Base-by-base conservation (phyloP, 495 filamentous ascomycete genomes). In the Elasticomyces elasticus region DNA sequence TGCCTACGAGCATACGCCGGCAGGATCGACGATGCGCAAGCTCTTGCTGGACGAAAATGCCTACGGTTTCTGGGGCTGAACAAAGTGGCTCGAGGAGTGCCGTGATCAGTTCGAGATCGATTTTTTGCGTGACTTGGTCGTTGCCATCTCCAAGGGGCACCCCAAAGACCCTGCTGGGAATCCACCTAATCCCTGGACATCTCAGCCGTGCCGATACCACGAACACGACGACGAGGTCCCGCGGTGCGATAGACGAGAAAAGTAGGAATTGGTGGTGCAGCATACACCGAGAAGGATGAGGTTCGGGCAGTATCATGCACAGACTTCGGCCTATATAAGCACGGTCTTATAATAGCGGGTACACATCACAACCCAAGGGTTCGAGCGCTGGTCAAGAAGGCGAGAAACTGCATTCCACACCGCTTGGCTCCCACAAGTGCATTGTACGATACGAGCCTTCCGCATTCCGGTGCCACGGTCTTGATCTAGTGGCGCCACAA, bases 211-310 rank as follows among this genome's bases (percentile, higher is more conserved):
- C 51, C 10, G 12, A 5, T 54, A 54, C 27, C 51, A 54, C 24
- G 51, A 54, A 10, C 51, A 54, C 40, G 27, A 54, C 24, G 51
- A 46, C 4, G 25, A 26, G 4, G 30, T 26, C 6, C 49, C 49
- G 17, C 24, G 5, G 23, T 50, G 44, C 40, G 15, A 15, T 15
- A 15, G 15, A 7, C 15, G 30, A 33, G 30, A 33, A 15, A 33
- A 15, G 15, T 33, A 15, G 30, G n/a, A n/a, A 7, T 33, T 33
- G 30, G 30, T 33, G 30, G 15, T n/a, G n/a, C n/a, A n/a, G n/a
- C n/a, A n/a, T n/a, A n/a, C n/a, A n/a, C n/a, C n/a, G n/a, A n/a
- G n/a, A n/a, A n/a, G n/a, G n/a, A n/a, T n/a, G n/a, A n/a, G n/a
- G n/a, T n/a, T n/a, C n/a, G n/a, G n/a, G n/a, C n/a, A n/a, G n/a